phyloP scores from a whole-genome alignment of 768 basidiomycete species.

The Russula ochroleuca region DNA sequence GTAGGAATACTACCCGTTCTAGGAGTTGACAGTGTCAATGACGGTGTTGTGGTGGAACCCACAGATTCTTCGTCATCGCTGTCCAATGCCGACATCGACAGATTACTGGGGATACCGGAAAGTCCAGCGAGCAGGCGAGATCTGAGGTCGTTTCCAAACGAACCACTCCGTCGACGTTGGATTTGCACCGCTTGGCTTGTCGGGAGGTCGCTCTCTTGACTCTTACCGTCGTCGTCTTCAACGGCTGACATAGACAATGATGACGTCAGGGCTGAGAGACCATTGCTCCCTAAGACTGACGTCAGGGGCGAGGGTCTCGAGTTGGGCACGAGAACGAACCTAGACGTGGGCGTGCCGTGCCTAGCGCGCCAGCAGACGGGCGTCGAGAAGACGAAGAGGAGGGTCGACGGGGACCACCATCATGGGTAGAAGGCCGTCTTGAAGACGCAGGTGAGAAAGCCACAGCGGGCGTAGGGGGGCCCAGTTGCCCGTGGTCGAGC shows the following conservation, averaged over 20 bases:
- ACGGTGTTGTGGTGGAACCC: slow-evolving; percentile 2
- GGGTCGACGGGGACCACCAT: slow-evolving; percentile 13
- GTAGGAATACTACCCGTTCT: slow-evolving; percentile 2
- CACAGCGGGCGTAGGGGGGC: slow-evolving; percentile 55
- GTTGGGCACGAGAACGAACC: slow-evolving; percentile 19
- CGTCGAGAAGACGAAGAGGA: slow-evolving; percentile 25
- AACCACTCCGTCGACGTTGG: slow-evolving; percentile 5
- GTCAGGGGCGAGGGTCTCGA: slow-evolving; percentile 17
- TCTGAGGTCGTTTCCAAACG: slow-evolving; percentile 19
- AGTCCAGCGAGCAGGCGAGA: slow-evolving; percentile 17
- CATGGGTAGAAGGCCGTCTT: slow-evolving; percentile 36
- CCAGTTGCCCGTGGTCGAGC: slow-evolving; percentile 82
- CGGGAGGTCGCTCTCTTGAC: slow-evolving; percentile 27
- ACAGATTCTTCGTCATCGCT: slow-evolving; percentile 42
- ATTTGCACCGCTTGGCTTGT: neutral
- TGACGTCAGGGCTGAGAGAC: slow-evolving; percentile 19
- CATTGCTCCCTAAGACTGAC: slow-evolving; percentile 13
- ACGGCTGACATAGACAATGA: slow-evolving; percentile 32
- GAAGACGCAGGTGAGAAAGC: slow-evolving; percentile 47
- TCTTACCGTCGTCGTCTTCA: slow-evolving; percentile 30
- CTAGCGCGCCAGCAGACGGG: slow-evolving; percentile 18
- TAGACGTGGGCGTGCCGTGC: slow-evolving; percentile 17
- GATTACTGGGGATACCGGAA: slow-evolving; percentile 34
- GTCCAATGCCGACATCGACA: slow-evolving; percentile 54
- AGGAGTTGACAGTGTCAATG: neutral